Conservation (phyloP, 768 basidiomycete genomes). For the Mycena vulgaris region DNA sequence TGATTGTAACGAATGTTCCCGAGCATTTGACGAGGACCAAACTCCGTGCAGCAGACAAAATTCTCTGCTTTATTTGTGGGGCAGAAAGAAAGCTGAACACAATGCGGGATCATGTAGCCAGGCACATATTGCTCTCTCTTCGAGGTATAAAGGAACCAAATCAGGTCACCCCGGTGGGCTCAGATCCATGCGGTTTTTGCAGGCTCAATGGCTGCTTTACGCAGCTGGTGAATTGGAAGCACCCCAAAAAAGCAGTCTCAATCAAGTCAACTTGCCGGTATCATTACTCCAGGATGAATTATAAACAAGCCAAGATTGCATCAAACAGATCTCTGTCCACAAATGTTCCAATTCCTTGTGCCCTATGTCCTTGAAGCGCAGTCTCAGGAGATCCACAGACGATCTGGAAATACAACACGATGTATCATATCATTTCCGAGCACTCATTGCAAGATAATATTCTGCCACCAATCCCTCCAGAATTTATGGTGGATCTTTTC, state of each 20-base stretch:
- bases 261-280: too few relatives aligned
- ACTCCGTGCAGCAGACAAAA: not conserved
- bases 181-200: not conserved
- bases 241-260: too few relatives aligned
- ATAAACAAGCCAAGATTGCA: not conserved
- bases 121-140: not conserved
- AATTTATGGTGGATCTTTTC: too few relatives aligned
- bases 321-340: not conserved
- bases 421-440: too few relatives aligned
- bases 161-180: not conserved
- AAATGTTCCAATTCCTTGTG: not conserved
- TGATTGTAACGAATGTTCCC: not conserved
- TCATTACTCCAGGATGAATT: not conserved
- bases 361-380: not conserved
- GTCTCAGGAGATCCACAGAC: not conserved
- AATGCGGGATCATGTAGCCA: not conserved
- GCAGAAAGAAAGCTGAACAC: not conserved
- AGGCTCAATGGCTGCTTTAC: not conserved
- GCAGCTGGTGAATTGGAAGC: not conserved
- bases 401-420: not conserved
- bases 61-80: not conserved
- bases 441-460: too few relatives aligned
- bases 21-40: not conserved
- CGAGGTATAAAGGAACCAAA: not conserved
- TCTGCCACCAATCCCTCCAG: too few relatives aligned